These are phyloP conservation scores for Sarocladium brachiariae DNA, from an alignment of 2,329 filamentous ascomycete species.

Conservation along the genomic window DNA sequence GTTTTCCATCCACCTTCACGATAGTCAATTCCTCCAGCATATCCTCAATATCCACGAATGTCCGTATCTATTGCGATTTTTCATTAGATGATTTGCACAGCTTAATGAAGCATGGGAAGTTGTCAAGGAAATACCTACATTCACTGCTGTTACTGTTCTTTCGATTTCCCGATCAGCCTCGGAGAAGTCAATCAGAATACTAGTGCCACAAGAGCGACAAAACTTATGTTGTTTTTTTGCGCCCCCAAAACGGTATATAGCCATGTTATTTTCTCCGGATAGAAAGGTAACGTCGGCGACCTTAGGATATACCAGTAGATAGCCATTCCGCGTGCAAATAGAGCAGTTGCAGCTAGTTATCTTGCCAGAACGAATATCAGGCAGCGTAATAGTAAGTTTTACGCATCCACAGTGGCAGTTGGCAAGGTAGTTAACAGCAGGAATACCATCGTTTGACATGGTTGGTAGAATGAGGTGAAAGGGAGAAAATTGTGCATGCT, in stretches of 20 bases:
- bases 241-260: slow-evolving; percentile 3
- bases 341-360: slow-evolving; percentile 8
- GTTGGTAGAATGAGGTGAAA: no score
- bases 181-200: slow-evolving; percentile 8
- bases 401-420: slow-evolving; percentile 10
- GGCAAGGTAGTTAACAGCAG: background rate
- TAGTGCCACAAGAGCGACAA: slow-evolving; percentile 9
- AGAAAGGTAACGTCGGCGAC: background rate
- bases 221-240: slow-evolving; percentile 5
- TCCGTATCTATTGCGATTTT: background rate
- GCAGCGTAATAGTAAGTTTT: slow-evolving; percentile 4
- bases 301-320: slow-evolving; percentile 3
- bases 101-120: no score
- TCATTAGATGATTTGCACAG: no score
- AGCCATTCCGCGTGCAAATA: slow-evolving; percentile 10
- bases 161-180: background rate
- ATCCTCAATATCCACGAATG: slow-evolving; percentile 8
- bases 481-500: no score
- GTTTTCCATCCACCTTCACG: background rate
- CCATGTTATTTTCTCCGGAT: background rate
- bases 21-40: background rate
- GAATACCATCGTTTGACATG: background rate
- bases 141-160: background rate
- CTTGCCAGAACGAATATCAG: background rate
- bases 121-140: slow-evolving; percentile 8